phyloP scores from a whole-genome alignment of 2,329 filamentous ascomycete genomes.

The Fusarium acutatum region DNA sequence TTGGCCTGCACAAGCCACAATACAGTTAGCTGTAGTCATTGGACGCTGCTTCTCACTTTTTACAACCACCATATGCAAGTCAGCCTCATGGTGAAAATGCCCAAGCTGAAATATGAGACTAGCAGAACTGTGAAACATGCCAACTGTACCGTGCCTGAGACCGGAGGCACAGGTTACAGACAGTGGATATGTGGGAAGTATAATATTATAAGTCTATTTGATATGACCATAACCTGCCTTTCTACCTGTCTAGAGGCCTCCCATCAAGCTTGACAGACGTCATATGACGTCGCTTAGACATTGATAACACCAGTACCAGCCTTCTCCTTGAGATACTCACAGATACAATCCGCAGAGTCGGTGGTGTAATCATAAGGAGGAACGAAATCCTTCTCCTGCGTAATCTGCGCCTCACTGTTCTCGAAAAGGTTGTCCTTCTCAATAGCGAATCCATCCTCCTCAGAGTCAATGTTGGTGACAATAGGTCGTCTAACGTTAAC shows the following conservation, averaged over 20 bases:
- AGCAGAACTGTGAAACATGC: neutral
- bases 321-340: constrained; percentile 37
- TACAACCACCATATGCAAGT: neutral
- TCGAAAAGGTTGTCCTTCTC: constrained; percentile 56
- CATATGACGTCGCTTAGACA: too few relatives aligned
- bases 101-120: neutral
- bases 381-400: constrained; percentile 45
- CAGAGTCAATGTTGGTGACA: constrained; percentile 54
- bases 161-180: too few relatives aligned
- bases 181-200: too few relatives aligned
- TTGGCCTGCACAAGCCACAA: neutral
- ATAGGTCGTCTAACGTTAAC: constrained; percentile 53
- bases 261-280: too few relatives aligned
- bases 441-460: constrained; percentile 55
- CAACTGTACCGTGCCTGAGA: rapidly evolving
- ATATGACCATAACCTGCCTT: too few relatives aligned
- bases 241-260: too few relatives aligned
- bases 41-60: neutral
- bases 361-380: constrained; percentile 48
- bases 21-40: neutral
- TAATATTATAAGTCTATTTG: too few relatives aligned
- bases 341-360: constrained; percentile 35
- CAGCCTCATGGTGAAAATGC: neutral
- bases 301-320: constrained; percentile 32
- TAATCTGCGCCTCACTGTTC: constrained; percentile 46